Evolutionary conservation across 306 rosid genomes (phyloP), one percentile per base, ranked within the genome.

Genomic region (Astragalus membranaceus): DNA sequence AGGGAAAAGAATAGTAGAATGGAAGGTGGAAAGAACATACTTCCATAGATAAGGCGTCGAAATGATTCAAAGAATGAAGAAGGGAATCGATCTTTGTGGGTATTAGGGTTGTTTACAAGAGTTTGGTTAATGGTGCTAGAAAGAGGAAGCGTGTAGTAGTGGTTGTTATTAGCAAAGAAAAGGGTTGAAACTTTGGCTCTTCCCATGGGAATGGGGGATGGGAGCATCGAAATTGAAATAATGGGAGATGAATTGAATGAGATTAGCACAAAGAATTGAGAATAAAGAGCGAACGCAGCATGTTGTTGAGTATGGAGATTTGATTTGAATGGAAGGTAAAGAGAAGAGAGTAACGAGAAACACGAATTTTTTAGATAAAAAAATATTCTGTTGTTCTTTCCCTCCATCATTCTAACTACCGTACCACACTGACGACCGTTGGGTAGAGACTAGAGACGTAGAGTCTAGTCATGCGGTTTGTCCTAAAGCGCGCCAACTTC

Each of bases 321-420:
- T 26, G 30, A 26, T 53, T 87, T 87, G 90, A 85, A 81, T 35
- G 75, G 86, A 77, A 87, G 84, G 77, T 71, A 48, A 33, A 20
- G 23, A 20, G 23, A 20, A 20, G 23, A 20, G 23, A 20, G 23
- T 20, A 20, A 20, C 2, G 23, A 0, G 2, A 20, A 20, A 2
- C 2, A 20, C 23, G 23, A 20, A 20, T 20, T 20, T 1, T 20
- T 20, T 20, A 1, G 23, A 20, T 20, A n/a, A n/a, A n/a, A n/a
- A n/a, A 20, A 20, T 20, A 1, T 20, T 20, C 2, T 20, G 23
- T 20, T 20, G 23, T 20, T 26, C 2, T 20, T 56, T 32, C 3
- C 15, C 5, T 56, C 32, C 20, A 56, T n/a, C 11, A 32, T 42
- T 57, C 63, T 57, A 57, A 32, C 63, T 32, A 57, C 63, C 63